Evolutionary conservation across 1,284 basidiomycete genomes (phyloP), one percentile per base, ranked within the genome.

Genomic region (Baeospora myosura): DNA sequence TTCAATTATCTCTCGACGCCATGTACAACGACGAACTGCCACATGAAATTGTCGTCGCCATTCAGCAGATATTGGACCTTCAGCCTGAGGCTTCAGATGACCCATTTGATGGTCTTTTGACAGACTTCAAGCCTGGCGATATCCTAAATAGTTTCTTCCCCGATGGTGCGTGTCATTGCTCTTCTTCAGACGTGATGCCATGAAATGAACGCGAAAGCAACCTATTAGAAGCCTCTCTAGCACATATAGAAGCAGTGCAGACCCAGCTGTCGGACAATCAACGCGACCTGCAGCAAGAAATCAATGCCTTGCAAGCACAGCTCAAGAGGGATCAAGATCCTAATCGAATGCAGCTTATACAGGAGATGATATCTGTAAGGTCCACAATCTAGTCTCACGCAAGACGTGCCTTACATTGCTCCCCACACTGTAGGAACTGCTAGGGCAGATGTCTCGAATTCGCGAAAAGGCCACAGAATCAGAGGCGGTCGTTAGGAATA

Each of bases 381-480:
- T 38, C 17, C 29, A 24, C 17, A 10, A 5, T 38, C 11, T 17
- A 28, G 28, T 11, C 18, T 26, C 18, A 38, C 33, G 21, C 33
- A 8, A 14, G n/a, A 28, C 8, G 26, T n/a, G 26, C 26, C 26
- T 28, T n/a, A n/a, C 14, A 39, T 21, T 12, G 16, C 24, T 16
- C 2, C 14, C 12, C 3, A 17, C 12, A 26, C 3, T 35, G 25
- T 18, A 95, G 92, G 90, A 94, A 56, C 74, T 98, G 7, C 76
- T 98, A 43, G 79, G 84, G 22, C 92, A 97, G 65, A 93, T 97
- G 78, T 90, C 87, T 18, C 81, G 84, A 41, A 97, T 98, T 51
- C 77, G 91, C 26, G 92, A 96, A 61, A 95, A 97, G 61, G 91
- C 93, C 0, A 88, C 89, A 0, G 93, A 97, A 60, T 93, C 91